Conservation (phyloP, 768 basidiomycete genomes). For the Rhodosporidiobolus sp. region DNA sequence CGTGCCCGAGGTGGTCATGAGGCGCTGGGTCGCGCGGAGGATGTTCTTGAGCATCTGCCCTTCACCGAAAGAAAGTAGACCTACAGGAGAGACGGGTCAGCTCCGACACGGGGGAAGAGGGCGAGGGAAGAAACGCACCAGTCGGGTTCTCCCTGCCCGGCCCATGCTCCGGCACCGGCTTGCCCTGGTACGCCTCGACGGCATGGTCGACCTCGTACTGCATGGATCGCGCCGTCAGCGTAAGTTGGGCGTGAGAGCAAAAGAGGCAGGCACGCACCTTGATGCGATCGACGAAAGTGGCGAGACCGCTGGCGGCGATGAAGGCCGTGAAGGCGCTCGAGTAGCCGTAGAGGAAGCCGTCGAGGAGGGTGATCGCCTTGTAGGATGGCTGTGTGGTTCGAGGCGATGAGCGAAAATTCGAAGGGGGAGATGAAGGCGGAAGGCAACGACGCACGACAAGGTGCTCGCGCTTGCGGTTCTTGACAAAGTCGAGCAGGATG, state of each 20-base stretch:
- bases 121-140: not conserved
- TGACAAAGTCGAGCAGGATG: constrained; percentile 80
- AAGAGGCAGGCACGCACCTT: constrained; percentile 56
- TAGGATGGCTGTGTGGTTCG: constrained; percentile 64
- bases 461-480: constrained; percentile 67
- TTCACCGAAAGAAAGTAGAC: constrained; percentile 68
- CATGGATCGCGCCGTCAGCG: not conserved
- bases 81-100: constrained; percentile 49
- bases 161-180: constrained; percentile 41
- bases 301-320: constrained; percentile 76
- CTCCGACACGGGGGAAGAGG: not conserved
- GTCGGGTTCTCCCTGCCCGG: constrained; percentile 26
- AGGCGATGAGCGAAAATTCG: no score
- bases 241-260: not conserved
- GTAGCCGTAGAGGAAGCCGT: constrained; percentile 86
- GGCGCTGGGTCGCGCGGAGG: constrained; percentile 85
- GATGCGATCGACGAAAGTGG: constrained; percentile 77
- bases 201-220: constrained; percentile 69
- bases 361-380: constrained; percentile 86
- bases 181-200: constrained; percentile 59
- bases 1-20: constrained; percentile 94
- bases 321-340: constrained; percentile 83
- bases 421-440: not conserved
- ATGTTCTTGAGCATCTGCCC: constrained; percentile 84
- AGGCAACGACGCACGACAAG: constrained; percentile 54